phyloP scores from a whole-genome alignment of 2,329 filamentous ascomycete genomes.

The Aspergillus sp. region DNA sequence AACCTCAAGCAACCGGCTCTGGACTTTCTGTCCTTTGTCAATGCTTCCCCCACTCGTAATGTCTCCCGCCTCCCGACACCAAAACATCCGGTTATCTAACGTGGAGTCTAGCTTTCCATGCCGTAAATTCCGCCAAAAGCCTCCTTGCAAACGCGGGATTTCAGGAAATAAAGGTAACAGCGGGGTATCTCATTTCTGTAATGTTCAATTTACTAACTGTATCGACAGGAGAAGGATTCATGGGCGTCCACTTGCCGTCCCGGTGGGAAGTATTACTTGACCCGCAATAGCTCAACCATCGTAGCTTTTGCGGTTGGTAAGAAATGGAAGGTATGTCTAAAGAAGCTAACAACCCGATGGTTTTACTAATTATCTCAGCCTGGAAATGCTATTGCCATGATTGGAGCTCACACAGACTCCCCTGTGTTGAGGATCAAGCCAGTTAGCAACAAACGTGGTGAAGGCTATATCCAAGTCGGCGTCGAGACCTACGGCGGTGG shows the following conservation, averaged over 20 bases:
- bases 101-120: constrained; percentile 77
- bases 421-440: constrained; percentile 91
- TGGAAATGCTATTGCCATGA: constrained; percentile 86
- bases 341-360: constrained; percentile 57
- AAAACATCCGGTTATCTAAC: neutral
- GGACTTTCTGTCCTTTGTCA: constrained; percentile 91
- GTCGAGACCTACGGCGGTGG: constrained; percentile 97
- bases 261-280: constrained; percentile 94
- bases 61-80: neutral
- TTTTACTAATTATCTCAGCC: constrained; percentile 45
- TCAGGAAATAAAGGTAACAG: constrained; percentile 68
- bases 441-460: constrained; percentile 81
- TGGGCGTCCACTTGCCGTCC: constrained; percentile 79
- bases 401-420: constrained; percentile 95
- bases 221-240: constrained; percentile 71
- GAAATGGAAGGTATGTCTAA: constrained; percentile 68
- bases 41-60: constrained; percentile 87
- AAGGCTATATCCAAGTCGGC: constrained; percentile 89
- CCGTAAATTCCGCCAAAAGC: constrained; percentile 74
- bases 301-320: constrained; percentile 88
- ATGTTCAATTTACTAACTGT: neutral
- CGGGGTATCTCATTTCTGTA: neutral
- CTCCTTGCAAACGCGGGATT: constrained; percentile 83
- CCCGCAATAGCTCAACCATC: constrained; percentile 87
- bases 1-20: constrained; percentile 54